Base-by-base conservation (phyloP, 257 asterid genomes). In the Oldenlandia corymbosa region DNA sequence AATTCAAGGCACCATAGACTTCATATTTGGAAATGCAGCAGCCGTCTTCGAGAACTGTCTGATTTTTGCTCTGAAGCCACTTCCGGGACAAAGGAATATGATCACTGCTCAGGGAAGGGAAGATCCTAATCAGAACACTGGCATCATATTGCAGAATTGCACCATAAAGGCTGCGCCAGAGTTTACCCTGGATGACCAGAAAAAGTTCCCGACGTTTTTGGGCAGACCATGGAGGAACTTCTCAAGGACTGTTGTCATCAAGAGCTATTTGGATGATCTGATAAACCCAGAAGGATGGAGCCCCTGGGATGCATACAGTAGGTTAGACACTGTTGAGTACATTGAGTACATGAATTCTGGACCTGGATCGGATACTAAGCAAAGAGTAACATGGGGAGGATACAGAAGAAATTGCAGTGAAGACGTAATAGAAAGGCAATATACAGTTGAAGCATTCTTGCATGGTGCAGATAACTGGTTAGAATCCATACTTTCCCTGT, bases 201-300 rank as follows among this genome's bases (percentile, higher is more conserved):
- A 26, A 57, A 60, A 48, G 39, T 62, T 78, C 49, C 24, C 80
- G 9, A 83, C 93, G 9, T 87, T 77, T 49, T 63, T 87, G 66
- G 95, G 95, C 5, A 70, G 95, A 83, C 93, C 90, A 1, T 85
- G 95, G 95, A 81, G 85, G 82, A 85, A 83, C 62, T 87, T 76
- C 50, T 83, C 93, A 16, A 85, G 95, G 74, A 74, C 81, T 10
- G 52, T 83, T 10, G 69, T 84, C 2, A 78, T 74, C 71, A 74
- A 75, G 17, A 87, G 88, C 62, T 79, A 87, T 51, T 61, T 87
- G n/a, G 92, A 78, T 16, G 92, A 77, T 16, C 57, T 85, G 73
- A 79, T 87, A 36, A 67, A 83, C 62, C 90, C 93, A 0, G 57
- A 63, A 58, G 95, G 93, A 47, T 85, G 95, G 93, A 60, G 60